phyloP scores from a whole-genome alignment of 1,284 basidiomycete genomes.

The Cutaneotrichosporon sp. region DNA sequence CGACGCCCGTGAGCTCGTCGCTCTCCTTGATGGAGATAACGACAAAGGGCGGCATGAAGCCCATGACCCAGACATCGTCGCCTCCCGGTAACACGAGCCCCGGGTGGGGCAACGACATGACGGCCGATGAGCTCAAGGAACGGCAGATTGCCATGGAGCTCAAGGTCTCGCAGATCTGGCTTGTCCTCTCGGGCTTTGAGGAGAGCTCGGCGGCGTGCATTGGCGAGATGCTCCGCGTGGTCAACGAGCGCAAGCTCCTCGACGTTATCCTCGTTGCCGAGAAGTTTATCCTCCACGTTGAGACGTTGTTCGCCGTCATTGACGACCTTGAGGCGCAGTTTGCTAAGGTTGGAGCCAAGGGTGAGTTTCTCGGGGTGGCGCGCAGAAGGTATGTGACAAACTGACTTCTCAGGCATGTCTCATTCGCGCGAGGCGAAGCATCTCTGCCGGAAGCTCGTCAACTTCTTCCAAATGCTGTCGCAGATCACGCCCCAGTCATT shows the following conservation, averaged over 20 bases:
- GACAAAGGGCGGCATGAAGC: constrained; percentile 38
- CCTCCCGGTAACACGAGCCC: constrained; percentile 15
- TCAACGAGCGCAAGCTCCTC: constrained; percentile 93
- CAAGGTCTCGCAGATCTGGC: constrained; percentile 98
- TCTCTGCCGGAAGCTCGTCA: constrained; percentile 98
- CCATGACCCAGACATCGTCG: constrained; percentile 47
- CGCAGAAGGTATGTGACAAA: background rate
- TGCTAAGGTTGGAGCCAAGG: constrained; percentile 76
- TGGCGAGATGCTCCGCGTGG: constrained; percentile 96
- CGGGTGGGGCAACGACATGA: constrained; percentile 60
- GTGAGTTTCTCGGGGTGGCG: constrained; percentile 57
- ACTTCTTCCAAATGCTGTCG: constrained; percentile 88
- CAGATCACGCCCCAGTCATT: constrained; percentile 57
- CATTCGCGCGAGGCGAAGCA: constrained; percentile 97
- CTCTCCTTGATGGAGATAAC: constrained; percentile 50
- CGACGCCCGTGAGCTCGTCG: constrained; percentile 57
- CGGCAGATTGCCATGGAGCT: constrained; percentile 95
- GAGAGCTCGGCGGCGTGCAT: constrained; percentile 99
- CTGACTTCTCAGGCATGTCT: constrained; percentile 73
- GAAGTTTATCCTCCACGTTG: constrained; percentile 97
- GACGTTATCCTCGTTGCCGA: constrained; percentile 98
- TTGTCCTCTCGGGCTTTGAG: constrained; percentile 96
- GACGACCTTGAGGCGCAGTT: constrained; percentile 95
- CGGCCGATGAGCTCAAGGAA: constrained; percentile 79
- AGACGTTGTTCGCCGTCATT: constrained; percentile 95